Conservation (phyloP, 1,284 basidiomycete species). For the Boletus hoseneyae region DNA sequence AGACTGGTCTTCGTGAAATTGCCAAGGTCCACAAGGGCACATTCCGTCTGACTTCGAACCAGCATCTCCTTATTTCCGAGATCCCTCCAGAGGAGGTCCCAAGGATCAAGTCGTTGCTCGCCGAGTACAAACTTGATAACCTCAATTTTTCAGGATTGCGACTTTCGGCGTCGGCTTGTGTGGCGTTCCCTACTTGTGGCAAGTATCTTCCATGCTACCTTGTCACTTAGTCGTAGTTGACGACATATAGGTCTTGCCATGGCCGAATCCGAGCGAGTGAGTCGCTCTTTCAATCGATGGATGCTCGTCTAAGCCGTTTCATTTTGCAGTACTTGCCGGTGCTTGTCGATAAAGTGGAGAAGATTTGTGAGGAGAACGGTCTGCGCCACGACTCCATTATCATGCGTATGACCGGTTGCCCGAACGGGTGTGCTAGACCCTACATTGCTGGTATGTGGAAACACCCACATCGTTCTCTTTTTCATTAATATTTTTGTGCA, state of each 20-base stretch:
- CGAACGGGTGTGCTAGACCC: conserved; percentile 93
- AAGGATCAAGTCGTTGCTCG: conserved; percentile 76
- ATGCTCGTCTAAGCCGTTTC: conserved; percentile 1
- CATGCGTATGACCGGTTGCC: conserved; percentile 98
- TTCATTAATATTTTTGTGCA: conserved; percentile 22
- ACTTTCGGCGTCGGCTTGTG: conserved; percentile 89
- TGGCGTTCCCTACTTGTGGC: conserved; percentile 97
- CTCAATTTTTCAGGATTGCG: conserved; percentile 79
- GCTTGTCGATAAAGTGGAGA: conserved; percentile 93
- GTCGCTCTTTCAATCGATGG: conserved; percentile 21
- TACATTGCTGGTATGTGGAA: conserved; percentile 74
- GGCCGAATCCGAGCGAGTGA: conserved; percentile 87
- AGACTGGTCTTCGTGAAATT: conserved; percentile 89
- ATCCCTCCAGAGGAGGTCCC: conserved; percentile 72
- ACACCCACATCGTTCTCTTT: not conserved
- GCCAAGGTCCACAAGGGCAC: conserved; percentile 92
- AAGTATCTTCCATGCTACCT: conserved; percentile 18
- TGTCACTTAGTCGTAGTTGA: conserved; percentile 4
- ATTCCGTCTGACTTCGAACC: conserved; percentile 93
- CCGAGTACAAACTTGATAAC: conserved; percentile 91
- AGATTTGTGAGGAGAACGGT: conserved; percentile 91
- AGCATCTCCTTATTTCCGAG: conserved; percentile 90
- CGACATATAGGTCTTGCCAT: conserved; percentile 71
- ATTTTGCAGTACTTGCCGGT: conserved; percentile 82
- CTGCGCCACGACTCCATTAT: conserved; percentile 92